Conservation (phyloP, 2,329 filamentous ascomycete species). For the Clarireedia monteithiana region DNA sequence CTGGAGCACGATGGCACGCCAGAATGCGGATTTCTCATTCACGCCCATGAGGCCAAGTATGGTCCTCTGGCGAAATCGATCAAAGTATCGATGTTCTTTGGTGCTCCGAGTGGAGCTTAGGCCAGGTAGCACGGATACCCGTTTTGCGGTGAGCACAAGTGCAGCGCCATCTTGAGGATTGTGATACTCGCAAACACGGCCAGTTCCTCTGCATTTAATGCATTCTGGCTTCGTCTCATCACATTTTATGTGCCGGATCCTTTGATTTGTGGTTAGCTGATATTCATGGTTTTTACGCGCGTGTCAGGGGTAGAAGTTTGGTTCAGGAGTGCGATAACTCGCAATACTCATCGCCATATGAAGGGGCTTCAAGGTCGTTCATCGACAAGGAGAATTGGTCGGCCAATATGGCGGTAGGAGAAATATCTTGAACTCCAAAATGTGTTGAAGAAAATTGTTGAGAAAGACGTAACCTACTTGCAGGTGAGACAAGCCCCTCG, state of each 20-base stretch:
- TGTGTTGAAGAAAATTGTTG: too few species aligned
- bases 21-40: constrained; percentile 13
- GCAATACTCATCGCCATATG: constrained; percentile 68
- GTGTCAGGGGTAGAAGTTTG: constrained; percentile 14
- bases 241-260: constrained; percentile 16
- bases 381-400: constrained; percentile 67
- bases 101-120: constrained; percentile 4
- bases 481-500: constrained; percentile 5
- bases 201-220: constrained; percentile 9
- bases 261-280: not conserved
- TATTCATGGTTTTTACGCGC: too few species aligned
- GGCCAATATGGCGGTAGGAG: constrained; percentile 50
- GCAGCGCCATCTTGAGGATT: constrained; percentile 1
- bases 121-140: not conserved
- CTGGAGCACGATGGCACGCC: constrained; percentile 11
- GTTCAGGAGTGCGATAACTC: constrained; percentile 69
- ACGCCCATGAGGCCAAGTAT: constrained; percentile 10
- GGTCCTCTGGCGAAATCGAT: constrained; percentile 11
- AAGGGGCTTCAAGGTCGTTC: constrained; percentile 88
- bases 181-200: constrained; percentile 12
- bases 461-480: constrained; percentile 1
- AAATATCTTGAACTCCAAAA: too few species aligned
- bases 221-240: constrained; percentile 18
- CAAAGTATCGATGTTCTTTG: constrained; percentile 13
- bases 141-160: not conserved